A percentile compares a stretch with the other conserved stretches of the same genome.
These are phyloP conservation scores for Alternaria metachromatica DNA, from an alignment of 2,329 filamentous ascomycete species.

Conservation along the genomic window DNA sequence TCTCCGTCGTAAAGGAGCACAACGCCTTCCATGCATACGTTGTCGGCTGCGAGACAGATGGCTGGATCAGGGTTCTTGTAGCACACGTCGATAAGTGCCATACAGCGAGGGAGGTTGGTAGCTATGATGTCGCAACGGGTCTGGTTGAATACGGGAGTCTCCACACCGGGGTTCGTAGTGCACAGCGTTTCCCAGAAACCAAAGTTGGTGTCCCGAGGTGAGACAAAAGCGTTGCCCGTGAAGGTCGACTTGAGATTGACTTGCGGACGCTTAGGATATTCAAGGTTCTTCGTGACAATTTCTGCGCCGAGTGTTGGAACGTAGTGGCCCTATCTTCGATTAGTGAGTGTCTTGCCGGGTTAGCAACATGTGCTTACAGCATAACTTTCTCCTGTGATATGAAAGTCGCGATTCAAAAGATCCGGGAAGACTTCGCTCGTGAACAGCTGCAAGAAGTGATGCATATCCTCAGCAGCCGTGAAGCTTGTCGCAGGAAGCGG, in stretches of 20 bases:
- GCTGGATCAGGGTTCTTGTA: constrained; percentile 51
- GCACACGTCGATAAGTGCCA: constrained; percentile 51
- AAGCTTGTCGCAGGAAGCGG: constrained; percentile 50
- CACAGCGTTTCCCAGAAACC: constrained; percentile 58
- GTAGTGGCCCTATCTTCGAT: constrained; percentile 53
- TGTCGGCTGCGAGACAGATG: constrained; percentile 48
- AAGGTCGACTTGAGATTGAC: constrained; percentile 55
- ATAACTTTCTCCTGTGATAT: constrained; percentile 59
- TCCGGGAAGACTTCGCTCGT: constrained; percentile 55
- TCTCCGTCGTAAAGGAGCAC: constrained; percentile 52
- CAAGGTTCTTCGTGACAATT: constrained; percentile 54
- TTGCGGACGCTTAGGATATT: constrained; percentile 51
- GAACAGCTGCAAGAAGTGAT: constrained; percentile 59
- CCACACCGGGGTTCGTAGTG: constrained; percentile 54
- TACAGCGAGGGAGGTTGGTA: constrained; percentile 54
- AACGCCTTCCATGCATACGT: constrained; percentile 50
- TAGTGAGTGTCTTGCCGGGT: not conserved
- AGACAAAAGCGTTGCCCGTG: constrained; percentile 57
- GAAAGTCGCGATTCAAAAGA: constrained; percentile 48
- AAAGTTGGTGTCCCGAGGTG: constrained; percentile 49
- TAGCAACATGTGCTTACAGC: constrained; percentile 43
- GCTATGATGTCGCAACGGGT: constrained; percentile 58
- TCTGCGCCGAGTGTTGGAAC: constrained; percentile 54
- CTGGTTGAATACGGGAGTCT: constrained; percentile 53
- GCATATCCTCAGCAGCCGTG: constrained; percentile 57